Base-by-base conservation (phyloP, 257 asterid genomes). In the Petunia axillaris region DNA sequence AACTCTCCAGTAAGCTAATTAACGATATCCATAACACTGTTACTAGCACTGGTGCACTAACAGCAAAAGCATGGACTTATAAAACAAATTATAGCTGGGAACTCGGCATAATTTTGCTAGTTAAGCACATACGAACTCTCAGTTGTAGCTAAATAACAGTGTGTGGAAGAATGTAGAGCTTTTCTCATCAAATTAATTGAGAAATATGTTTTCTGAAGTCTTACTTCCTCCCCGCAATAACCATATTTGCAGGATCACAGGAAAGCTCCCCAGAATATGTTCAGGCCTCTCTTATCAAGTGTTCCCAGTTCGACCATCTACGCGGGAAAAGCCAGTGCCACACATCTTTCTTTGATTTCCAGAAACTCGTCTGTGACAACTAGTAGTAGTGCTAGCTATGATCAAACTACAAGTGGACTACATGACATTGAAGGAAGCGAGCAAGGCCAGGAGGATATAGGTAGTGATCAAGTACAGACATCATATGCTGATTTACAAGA, bases 221-320 rank as follows among this genome's bases (percentile, higher is more conserved):
- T 25, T 25, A 25, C 25, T 25, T 25, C 64, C 64, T 41, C 79
- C 35, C 38, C 41, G 25, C 58, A 80, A 75, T 57, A 39, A 59
- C 64, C 79, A 50, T 63, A 64, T 87, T 64, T 81, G 84, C 89
- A 93, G 99, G 98, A 96, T 81, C 89, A 84, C 15, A 79, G 87
- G 64, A 94, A 91, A 88, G 85, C 85, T 76, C 97, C 99, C 46
- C 98, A 91, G 84, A 89, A 96, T 84, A 96, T 92, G 99, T 96
- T 96, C 81, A 89, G 99, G 87, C 98, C 99, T 60, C 90, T 96
- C 68, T 86, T 96, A 83, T 94, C 98, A 78, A 93, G 98, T 86
- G 98, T 91, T 81, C 99, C 99, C 83, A 96, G 94, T 86, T 88
- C 99, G 63, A 88, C 98, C 76, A 89, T 92, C 90, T 87, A 84